phyloP scores from a whole-genome alignment of 345 rosid species.

The Aegle marmelos region DNA sequence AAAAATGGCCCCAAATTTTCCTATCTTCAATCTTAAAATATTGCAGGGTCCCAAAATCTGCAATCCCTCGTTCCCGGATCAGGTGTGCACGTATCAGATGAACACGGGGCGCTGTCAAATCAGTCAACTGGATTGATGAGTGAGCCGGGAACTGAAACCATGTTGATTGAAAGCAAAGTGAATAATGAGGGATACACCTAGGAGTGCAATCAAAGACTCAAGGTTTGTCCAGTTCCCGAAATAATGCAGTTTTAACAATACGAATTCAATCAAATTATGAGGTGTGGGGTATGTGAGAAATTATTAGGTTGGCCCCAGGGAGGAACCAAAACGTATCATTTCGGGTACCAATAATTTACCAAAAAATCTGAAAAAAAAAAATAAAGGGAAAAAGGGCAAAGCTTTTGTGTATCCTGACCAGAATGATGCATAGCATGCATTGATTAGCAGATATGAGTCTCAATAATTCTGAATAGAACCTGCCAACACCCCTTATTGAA shows the following conservation, averaged over 20 bases:
- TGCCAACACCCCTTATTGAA: background rate
- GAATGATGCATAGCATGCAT: background rate
- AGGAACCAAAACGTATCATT: background rate
- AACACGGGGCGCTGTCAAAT: background rate
- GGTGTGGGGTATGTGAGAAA: slow-evolving; percentile 12
- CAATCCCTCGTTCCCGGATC: background rate
- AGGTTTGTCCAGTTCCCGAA: background rate
- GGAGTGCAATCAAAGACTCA: slow-evolving; percentile 5
- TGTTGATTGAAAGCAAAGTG: background rate
- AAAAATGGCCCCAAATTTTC: background rate
- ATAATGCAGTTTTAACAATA: background rate
- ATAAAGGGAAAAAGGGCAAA: background rate
- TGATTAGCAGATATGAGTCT: background rate
- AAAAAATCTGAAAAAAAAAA: background rate
- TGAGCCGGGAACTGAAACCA: background rate
- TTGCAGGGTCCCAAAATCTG: background rate
- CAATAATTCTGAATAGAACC: background rate
- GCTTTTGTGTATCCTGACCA: background rate
- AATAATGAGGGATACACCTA: background rate
- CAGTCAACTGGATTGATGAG: background rate
- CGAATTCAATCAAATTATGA: slow-evolving; percentile 13
- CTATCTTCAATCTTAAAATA: background rate
- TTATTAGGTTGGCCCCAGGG: background rate
- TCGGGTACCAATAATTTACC: slow-evolving; percentile 2
- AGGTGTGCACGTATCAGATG: background rate